Percentiles rank a stretch among this genome's conserved stretches.
Evolutionary conservation across 2,329 filamentous ascomycete genomes (phyloP).

Genomic region (Venturiaceae sp.): DNA sequence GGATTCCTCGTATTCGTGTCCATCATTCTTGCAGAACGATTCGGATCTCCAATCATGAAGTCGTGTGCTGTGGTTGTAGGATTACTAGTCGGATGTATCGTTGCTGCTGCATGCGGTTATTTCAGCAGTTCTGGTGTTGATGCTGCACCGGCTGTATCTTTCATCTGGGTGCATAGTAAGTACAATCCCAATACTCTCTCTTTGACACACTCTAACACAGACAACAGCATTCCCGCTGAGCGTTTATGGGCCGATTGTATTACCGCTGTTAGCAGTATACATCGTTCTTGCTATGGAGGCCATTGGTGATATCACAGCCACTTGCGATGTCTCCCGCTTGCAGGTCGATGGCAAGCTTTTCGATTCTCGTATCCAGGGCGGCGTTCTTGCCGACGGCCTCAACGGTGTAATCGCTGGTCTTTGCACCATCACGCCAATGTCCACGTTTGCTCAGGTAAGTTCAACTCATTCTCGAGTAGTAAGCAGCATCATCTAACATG

Average conservation of each 20-base stretch:
- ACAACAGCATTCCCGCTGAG: constrained; percentile 55
- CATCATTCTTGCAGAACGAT: constrained; percentile 72
- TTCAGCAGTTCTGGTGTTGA: constrained; percentile 67
- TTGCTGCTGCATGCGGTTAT: constrained; percentile 68
- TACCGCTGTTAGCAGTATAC: constrained; percentile 53
- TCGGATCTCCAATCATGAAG: constrained; percentile 78
- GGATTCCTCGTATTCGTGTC: constrained; percentile 73
- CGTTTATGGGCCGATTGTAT: constrained; percentile 63
- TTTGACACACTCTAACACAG: no score
- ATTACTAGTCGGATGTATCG: constrained; percentile 65
- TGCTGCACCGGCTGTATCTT: constrained; percentile 59
- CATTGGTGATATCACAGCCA: constrained; percentile 72
- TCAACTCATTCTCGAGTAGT: not conserved
- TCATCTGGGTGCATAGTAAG: constrained; percentile 62
- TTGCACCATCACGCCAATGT: constrained; percentile 72
- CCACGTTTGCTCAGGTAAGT: constrained; percentile 54
- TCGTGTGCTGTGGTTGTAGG: constrained; percentile 67
- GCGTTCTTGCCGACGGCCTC: constrained; percentile 66
- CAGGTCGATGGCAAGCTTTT: constrained; percentile 64
- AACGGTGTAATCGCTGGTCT: constrained; percentile 67
- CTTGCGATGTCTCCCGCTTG: constrained; percentile 55
- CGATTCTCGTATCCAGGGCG: constrained; percentile 70
- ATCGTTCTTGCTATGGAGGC: constrained; percentile 70
- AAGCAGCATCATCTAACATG: not conserved
- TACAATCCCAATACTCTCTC: not conserved